Evolutionary conservation across 345 rosid species (phyloP).

Genomic region (Excoecaria cochinchinensis): DNA sequence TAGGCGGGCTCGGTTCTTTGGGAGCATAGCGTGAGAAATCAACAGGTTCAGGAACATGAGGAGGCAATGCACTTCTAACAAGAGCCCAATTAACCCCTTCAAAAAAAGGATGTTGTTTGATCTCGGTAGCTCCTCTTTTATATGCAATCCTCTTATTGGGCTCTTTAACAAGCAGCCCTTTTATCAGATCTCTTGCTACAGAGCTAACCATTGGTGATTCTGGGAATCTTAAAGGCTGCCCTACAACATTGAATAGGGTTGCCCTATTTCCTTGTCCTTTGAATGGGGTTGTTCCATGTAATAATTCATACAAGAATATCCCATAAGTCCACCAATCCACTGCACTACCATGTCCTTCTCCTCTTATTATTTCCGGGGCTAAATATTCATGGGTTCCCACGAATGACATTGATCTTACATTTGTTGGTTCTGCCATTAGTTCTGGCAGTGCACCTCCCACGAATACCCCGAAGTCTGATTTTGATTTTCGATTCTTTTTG

Average conservation of each 20-base stretch:
- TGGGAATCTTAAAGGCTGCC: constrained; percentile 78
- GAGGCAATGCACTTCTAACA: constrained; percentile 78
- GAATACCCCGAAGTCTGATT: constrained; percentile 69
- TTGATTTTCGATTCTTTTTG: constrained; percentile 77
- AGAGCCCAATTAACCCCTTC: constrained; percentile 93
- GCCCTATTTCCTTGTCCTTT: constrained; percentile 91
- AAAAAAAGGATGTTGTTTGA: constrained; percentile 86
- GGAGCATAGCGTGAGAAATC: constrained; percentile 55
- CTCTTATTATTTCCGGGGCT: constrained; percentile 87
- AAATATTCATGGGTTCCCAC: constrained; percentile 92
- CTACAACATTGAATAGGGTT: constrained; percentile 80
- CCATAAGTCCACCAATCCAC: constrained; percentile 98
- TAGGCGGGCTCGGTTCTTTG: constrained; percentile 44
- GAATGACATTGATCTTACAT: constrained; percentile 88
- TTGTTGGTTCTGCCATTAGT: constrained; percentile 91
- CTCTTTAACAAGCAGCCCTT: constrained; percentile 73
- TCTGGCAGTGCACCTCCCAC: constrained; percentile 73
- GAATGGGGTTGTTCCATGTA: constrained; percentile 85
- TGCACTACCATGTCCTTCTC: constrained; percentile 97
- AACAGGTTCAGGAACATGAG: constrained; percentile 74
- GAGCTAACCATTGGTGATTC: constrained; percentile 65
- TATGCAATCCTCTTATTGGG: constrained; percentile 80
- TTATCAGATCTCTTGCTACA: constrained; percentile 70
- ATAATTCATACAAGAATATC: constrained; percentile 76
- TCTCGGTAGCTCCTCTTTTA: constrained; percentile 87